These are phyloP conservation scores for Waitea zeae DNA, from an alignment of 1,284 basidiomycete species.

Conservation along the genomic window DNA sequence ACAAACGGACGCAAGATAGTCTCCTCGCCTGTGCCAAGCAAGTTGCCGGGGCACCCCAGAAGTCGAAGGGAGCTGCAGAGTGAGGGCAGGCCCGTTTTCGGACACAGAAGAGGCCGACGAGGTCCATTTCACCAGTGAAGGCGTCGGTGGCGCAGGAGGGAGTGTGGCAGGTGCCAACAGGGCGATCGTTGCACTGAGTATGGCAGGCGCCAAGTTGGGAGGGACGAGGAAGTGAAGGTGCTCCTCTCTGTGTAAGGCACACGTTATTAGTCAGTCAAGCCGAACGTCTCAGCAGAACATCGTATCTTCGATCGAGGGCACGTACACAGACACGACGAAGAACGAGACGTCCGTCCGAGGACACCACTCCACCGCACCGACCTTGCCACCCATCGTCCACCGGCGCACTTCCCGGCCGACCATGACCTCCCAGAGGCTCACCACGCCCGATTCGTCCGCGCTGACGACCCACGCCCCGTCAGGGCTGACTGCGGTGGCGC, in stretches of 20 bases:
- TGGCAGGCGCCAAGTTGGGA: conserved; percentile 43
- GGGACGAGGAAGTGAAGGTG: conserved; percentile 74
- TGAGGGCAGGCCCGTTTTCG: conserved; percentile 38
- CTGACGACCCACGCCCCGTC: conserved; percentile 86
- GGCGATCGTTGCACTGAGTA: conserved; percentile 45
- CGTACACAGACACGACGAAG: conserved; percentile 72
- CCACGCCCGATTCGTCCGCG: conserved; percentile 80
- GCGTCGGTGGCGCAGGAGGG: conserved; percentile 34
- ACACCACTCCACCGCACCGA: conserved; percentile 88
- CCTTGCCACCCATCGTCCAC: conserved; percentile 72
- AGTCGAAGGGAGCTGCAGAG: conserved; percentile 36
- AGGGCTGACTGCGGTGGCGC: conserved; percentile 72
- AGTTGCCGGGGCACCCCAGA: conserved; percentile 78
- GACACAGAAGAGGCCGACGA: conserved; percentile 25
- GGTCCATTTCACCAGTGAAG: conserved; percentile 59
- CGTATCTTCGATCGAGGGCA: conserved; percentile 10
- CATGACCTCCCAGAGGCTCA: conserved; percentile 88
- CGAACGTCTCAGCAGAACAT: conserved; percentile 2
- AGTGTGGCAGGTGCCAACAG: conserved; percentile 47
- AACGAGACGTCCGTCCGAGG: conserved; percentile 74
- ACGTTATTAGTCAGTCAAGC: neutral
- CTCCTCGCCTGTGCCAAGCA: conserved; percentile 87
- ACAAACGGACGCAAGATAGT: conserved; percentile 91
- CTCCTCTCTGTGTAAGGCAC: conserved; percentile 52
- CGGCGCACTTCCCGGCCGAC: conserved; percentile 82